A percentile compares a stretch with the other conserved stretches of the same genome.
Conservation (phyloP, 2,329 filamentous ascomycete species). For the Aspergillus hiratsukae region DNA sequence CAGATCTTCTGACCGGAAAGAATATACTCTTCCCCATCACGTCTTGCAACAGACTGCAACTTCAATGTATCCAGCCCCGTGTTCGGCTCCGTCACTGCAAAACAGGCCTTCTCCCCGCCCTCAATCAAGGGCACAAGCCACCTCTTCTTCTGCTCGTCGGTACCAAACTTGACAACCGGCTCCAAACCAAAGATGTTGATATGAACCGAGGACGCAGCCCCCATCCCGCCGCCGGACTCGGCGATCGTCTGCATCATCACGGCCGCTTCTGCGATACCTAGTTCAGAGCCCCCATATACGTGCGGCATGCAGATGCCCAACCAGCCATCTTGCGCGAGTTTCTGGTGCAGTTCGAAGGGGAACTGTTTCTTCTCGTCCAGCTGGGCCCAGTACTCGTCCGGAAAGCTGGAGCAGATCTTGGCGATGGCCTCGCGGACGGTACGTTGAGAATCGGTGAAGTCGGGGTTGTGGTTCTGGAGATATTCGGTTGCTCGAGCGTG, state of each 20-base stretch:
- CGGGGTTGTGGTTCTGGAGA: slow-evolving; percentile 14
- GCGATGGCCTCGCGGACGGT: slow-evolving; percentile 41
- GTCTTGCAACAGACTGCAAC: slow-evolving; percentile 34
- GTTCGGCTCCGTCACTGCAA: slow-evolving; percentile 42
- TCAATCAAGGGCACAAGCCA: slow-evolving; percentile 39
- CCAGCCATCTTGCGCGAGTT: slow-evolving; percentile 42
- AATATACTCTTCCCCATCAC: slow-evolving; percentile 32
- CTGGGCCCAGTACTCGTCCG: slow-evolving; percentile 42
- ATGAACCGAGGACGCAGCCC: slow-evolving; percentile 41
- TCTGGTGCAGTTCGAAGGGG: slow-evolving; percentile 38
- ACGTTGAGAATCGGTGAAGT: slow-evolving; percentile 17
- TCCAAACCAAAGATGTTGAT: slow-evolving; percentile 48
- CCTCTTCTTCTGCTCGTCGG: slow-evolving; percentile 38
- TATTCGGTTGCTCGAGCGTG: slow-evolving; percentile 21
- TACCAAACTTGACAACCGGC: slow-evolving; percentile 44
- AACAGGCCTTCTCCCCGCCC: slow-evolving; percentile 40
- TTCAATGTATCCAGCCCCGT: slow-evolving; percentile 43
- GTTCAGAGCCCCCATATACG: slow-evolving; percentile 39
- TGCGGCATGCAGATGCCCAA: slow-evolving; percentile 44
- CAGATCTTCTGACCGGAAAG: slow-evolving; percentile 43
- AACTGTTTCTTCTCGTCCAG: slow-evolving; percentile 36
- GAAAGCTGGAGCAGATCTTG: slow-evolving; percentile 41
- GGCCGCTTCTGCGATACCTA: slow-evolving; percentile 42
- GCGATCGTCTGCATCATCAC: slow-evolving; percentile 48
- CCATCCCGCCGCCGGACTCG: slow-evolving; percentile 43